A percentile compares a stretch with the other conserved stretches of the same genome.
phyloP scores from a whole-genome alignment of 352 stramenopile genomes.

The Globisporangium heterothallicum region DNA sequence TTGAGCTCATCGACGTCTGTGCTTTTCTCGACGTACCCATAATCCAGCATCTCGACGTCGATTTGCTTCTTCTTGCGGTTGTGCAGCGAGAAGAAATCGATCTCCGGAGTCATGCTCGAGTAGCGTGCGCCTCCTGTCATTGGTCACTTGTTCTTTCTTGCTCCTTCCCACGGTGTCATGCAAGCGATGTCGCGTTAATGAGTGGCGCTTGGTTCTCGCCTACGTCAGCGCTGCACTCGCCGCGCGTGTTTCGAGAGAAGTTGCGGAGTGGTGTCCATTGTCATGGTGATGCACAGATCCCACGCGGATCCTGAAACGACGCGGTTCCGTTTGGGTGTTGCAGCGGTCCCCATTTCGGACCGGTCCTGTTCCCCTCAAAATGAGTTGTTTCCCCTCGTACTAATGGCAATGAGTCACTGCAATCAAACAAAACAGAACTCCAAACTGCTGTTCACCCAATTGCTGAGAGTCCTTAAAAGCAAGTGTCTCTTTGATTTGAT shows the following conservation, averaged over 20 bases:
- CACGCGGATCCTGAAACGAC: constrained; percentile 10
- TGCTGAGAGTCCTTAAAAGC: too few relatives aligned
- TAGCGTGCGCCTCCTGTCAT: constrained; percentile 5
- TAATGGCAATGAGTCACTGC: too few relatives aligned
- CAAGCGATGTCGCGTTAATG: too few relatives aligned
- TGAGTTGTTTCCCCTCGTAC: constrained; percentile 3
- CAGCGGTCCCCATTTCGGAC: background rate
- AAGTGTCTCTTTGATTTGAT: too few relatives aligned
- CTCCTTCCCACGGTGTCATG: too few relatives aligned
- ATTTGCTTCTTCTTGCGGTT: constrained; percentile 64
- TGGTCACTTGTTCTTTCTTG: background rate
- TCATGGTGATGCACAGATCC: constrained; percentile 23
- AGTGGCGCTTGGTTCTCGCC: too few relatives aligned
- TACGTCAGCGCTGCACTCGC: too few relatives aligned
- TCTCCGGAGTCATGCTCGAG: constrained; percentile 16
- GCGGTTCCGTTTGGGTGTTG: constrained; percentile 8
- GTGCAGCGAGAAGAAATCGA: constrained; percentile 77
- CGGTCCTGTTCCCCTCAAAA: background rate
- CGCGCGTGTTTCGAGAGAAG: too few relatives aligned
- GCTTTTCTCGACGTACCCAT: constrained; percentile 85
- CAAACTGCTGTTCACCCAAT: too few relatives aligned
- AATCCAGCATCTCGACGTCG: constrained; percentile 90
- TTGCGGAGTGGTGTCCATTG: constrained; percentile 15
- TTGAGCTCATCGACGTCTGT: constrained; percentile 80
- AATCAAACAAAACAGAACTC: too few relatives aligned